These are phyloP conservation scores for Eutrema salsugineum DNA, from an alignment of 441 rosid species.

Conservation along the genomic window DNA sequence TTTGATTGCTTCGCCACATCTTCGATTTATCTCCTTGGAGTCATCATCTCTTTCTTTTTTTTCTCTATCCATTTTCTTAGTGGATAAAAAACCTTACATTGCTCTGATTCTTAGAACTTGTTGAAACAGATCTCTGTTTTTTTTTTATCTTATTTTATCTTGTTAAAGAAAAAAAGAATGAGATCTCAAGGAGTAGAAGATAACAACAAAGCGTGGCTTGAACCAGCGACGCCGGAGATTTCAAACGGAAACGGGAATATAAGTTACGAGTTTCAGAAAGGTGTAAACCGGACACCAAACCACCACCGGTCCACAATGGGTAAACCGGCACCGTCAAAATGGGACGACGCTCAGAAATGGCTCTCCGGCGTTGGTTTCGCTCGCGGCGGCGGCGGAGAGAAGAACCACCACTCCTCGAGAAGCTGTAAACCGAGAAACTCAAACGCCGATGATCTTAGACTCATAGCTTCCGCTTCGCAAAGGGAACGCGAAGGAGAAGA, in stretches of 20 bases:
- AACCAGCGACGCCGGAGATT: conserved; percentile 51
- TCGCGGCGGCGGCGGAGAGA: conserved; percentile 44
- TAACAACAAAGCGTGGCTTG: conserved; percentile 60
- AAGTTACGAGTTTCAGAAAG: conserved; percentile 76
- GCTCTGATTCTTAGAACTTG: not conserved
- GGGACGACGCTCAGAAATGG: conserved; percentile 99
- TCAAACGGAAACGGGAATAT: conserved; percentile 34
- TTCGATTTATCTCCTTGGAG: not conserved
- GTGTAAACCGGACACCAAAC: conserved; percentile 47
- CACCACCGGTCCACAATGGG: conserved; percentile 79
- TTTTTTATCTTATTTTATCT: not conserved
- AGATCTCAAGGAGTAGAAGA: conserved; percentile 64
- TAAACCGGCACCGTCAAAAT: conserved; percentile 89
- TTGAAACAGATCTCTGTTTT: conserved; percentile 7
- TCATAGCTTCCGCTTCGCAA: conserved; percentile 78
- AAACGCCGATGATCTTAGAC: conserved; percentile 80
- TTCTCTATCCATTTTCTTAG: conserved; percentile 2
- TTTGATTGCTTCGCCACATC: conserved; percentile 21
- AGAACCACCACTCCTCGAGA: conserved; percentile 23
- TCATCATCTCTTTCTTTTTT: conserved; percentile 26
- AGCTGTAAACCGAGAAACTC: conserved; percentile 67
- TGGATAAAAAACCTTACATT: not conserved
- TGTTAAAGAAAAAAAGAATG: conserved; percentile 34
- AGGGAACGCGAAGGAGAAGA: conserved; percentile 53
- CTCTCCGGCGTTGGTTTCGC: conserved; percentile 61